phyloP scores from a whole-genome alignment of 805 yeast species.

The Cyberlindnera lachancei region DNA sequence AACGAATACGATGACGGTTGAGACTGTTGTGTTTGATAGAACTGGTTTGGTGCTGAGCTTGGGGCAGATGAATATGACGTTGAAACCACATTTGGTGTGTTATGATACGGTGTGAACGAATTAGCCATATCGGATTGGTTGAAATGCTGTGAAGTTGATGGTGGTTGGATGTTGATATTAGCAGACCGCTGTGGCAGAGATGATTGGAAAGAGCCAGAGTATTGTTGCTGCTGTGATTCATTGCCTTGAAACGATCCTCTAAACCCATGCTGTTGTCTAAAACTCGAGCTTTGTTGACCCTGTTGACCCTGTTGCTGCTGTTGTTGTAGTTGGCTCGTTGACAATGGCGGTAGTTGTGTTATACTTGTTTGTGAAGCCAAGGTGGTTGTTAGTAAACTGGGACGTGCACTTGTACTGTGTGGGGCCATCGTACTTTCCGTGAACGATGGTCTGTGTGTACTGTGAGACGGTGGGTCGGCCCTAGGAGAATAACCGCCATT shows the following conservation, averaged over 20 bases:
- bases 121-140: conserved; percentile 17
- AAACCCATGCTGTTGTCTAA: conserved; percentile 1
- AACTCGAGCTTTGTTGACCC: too few species aligned
- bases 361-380: conserved; percentile 20
- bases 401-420: conserved; percentile 9
- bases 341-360: conserved; percentile 6
- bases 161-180: conserved; percentile 19
- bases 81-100: conserved; percentile 42
- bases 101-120: conserved; percentile 32
- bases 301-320: conserved; percentile 5
- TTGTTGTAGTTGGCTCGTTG: conserved; percentile 4
- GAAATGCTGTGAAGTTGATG: conserved; percentile 24
- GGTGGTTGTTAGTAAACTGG: conserved; percentile 26
- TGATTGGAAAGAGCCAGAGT: conserved; percentile 2
- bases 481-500: conserved; percentile 19
- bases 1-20: conserved; percentile 12
- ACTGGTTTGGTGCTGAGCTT: conserved; percentile 17
- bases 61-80: conserved; percentile 35
- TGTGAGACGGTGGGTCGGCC: conserved; percentile 18
- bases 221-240: conserved; percentile 2
- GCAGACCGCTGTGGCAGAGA: conserved; percentile 15
- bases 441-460: conserved; percentile 11
- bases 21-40: conserved; percentile 5
- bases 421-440: conserved; percentile 3
- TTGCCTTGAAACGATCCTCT: conserved; percentile 1